These are phyloP conservation scores for Apiospora arundinis DNA, from an alignment of 2,329 filamentous ascomycete species.

Conservation along the genomic window DNA sequence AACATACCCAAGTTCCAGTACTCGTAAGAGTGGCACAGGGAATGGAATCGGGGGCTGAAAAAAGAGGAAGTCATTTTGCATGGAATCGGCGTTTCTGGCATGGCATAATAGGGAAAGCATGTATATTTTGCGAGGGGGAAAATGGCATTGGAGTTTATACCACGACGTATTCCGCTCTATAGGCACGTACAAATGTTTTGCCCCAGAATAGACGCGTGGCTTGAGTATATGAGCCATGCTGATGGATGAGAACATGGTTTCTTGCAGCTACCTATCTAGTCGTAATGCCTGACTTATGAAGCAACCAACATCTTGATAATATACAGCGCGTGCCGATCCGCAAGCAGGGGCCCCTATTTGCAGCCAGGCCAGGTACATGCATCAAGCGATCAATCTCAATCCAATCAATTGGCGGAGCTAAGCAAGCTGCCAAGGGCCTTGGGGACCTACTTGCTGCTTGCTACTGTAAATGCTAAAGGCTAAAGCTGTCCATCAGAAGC, in stretches of 20 bases:
- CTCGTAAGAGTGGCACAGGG: background rate
- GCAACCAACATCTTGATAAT: background rate
- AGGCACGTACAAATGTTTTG: background rate
- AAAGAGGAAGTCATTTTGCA: constrained; percentile 15
- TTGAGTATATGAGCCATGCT: background rate
- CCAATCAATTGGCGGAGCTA: background rate
- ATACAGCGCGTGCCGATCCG: background rate
- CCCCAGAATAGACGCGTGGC: background rate
- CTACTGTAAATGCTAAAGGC: too few relatives aligned
- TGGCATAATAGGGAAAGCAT: constrained; percentile 17
- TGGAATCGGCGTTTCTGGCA: constrained; percentile 20
- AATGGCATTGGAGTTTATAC: constrained; percentile 10
- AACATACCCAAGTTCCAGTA: constrained; percentile 22
- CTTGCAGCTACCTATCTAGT: background rate
- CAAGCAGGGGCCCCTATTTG: constrained; percentile 10
- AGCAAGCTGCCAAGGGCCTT: too few relatives aligned
- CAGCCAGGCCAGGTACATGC: constrained; percentile 4
- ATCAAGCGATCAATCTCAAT: background rate
- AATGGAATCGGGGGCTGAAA: background rate
- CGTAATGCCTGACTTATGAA: background rate
- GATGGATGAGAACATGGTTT: background rate
- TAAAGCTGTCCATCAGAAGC: background rate
- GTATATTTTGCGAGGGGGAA: constrained; percentile 17
- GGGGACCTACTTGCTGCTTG: too few relatives aligned
- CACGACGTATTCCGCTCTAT: constrained; percentile 7